These are phyloP conservation scores for Naganishia vaughanmartiniae DNA, from an alignment of 768 basidiomycete genomes.

Conservation along the genomic window DNA sequence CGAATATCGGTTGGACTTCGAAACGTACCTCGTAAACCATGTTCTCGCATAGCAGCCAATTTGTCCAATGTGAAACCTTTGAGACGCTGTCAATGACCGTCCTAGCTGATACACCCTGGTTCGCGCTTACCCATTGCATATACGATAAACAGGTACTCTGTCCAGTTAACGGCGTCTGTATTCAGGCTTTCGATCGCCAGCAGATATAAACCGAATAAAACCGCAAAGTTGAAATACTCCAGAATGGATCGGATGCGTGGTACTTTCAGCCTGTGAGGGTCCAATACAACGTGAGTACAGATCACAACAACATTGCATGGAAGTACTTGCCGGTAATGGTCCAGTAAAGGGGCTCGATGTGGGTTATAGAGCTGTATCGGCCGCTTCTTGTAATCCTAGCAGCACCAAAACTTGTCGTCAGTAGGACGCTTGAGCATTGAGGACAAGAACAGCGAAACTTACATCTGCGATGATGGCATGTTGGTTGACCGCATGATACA, in stretches of 20 bases:
- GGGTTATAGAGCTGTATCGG: slow-evolving; percentile 94
- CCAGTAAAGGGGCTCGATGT: slow-evolving; percentile 84
- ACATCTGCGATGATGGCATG: slow-evolving; percentile 89
- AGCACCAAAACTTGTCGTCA: slow-evolving; percentile 19
- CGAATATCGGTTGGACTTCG: not conserved
- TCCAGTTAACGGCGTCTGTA: slow-evolving; percentile 61
- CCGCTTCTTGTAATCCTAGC: slow-evolving; percentile 83
- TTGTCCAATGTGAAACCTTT: slow-evolving; percentile 88
- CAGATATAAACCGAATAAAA: slow-evolving; percentile 80
- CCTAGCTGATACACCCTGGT: not conserved
- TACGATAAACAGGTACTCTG: slow-evolving; percentile 74
- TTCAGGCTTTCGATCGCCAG: slow-evolving; percentile 74
- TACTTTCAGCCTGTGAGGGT: slow-evolving; percentile 70
- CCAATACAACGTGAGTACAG: not conserved
- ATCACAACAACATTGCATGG: not conserved
- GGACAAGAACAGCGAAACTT: slow-evolving; percentile 26
- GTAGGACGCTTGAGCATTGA: not conserved
- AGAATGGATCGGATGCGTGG: slow-evolving; percentile 85
- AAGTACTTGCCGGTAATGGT: slow-evolving; percentile 77
- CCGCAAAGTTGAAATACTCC: slow-evolving; percentile 82
- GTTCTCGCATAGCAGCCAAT: slow-evolving; percentile 91
- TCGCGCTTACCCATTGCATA: slow-evolving; percentile 53
- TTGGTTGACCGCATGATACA: slow-evolving; percentile 66
- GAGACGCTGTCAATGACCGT: slow-evolving; percentile 31
- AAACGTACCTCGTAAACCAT: slow-evolving; percentile 74